These are phyloP conservation scores for Cladosporium sp. DNA, from an alignment of 2,329 filamentous ascomycete species.

Conservation along the genomic window DNA sequence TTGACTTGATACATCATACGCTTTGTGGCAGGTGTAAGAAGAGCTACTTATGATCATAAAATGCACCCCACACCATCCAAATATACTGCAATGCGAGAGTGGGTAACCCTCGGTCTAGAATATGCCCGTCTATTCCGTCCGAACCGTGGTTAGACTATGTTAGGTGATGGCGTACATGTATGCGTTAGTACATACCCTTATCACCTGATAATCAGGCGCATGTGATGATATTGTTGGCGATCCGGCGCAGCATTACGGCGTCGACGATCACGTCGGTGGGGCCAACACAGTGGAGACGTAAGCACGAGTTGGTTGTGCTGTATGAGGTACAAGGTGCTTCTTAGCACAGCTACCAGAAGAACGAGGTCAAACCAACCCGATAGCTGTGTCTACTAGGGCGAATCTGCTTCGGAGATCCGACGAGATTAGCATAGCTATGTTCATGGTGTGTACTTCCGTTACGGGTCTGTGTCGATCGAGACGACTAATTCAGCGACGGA, in stretches of 20 bases:
- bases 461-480: background rate
- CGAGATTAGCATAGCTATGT: background rate
- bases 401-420: background rate
- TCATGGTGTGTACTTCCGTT: background rate
- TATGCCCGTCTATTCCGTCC: background rate
- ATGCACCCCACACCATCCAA: background rate
- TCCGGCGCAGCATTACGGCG: background rate
- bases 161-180: background rate
- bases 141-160: background rate
- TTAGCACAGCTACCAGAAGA: background rate
- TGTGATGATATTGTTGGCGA: background rate
- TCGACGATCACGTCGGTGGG: background rate
- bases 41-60: background rate
- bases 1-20: background rate
- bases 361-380: background rate
- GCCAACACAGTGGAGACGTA: background rate
- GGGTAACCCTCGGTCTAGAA: background rate
- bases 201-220: background rate
- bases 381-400: background rate
- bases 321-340: background rate
- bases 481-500: background rate
- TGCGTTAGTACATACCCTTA: background rate
- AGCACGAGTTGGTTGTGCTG: background rate
- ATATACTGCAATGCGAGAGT: background rate
- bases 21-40: background rate